Conservation (phyloP, 176 grass and related monocot species). For the Ampelocalamus luodianensis region DNA sequence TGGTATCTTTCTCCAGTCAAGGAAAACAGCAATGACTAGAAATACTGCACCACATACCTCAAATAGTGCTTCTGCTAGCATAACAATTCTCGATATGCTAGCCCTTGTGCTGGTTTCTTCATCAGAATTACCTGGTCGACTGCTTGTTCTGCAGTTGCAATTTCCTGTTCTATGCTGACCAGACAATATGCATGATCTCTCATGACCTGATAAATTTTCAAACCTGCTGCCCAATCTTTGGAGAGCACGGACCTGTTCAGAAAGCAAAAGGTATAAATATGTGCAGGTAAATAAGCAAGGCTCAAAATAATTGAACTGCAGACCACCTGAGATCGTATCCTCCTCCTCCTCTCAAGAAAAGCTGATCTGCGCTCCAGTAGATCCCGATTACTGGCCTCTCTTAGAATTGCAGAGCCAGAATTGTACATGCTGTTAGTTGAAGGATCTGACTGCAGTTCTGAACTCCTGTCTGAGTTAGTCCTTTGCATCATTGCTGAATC, state of each 20-base stretch:
- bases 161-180: conserved; percentile 84
- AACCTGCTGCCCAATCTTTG: conserved; percentile 95
- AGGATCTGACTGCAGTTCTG: conserved; percentile 56
- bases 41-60: conserved; percentile 62
- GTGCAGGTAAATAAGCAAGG: neutral
- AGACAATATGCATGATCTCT: conserved; percentile 90
- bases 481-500: conserved; percentile 62
- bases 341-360: conserved; percentile 93
- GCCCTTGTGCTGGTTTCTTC: conserved; percentile 74
- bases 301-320: conserved; percentile 42
- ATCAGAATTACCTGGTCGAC: conserved; percentile 68
- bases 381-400: conserved; percentile 65
- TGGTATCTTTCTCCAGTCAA: conserved; percentile 31
- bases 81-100: conserved; percentile 98
- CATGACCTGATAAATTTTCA: conserved; percentile 86
- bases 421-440: conserved; percentile 44
- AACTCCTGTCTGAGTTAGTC: conserved; percentile 61
- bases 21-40: conserved; percentile 34
- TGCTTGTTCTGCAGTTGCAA: conserved; percentile 77
- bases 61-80: conserved; percentile 95
- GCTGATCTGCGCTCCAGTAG: conserved; percentile 82
- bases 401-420: conserved; percentile 41
- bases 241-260: conserved; percentile 82
- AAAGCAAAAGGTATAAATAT: conserved; percentile 43
- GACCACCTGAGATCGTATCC: conserved; percentile 91